Evolutionary conservation across 768 basidiomycete genomes (phyloP).

Genomic region (Coprinellus micaceus): DNA sequence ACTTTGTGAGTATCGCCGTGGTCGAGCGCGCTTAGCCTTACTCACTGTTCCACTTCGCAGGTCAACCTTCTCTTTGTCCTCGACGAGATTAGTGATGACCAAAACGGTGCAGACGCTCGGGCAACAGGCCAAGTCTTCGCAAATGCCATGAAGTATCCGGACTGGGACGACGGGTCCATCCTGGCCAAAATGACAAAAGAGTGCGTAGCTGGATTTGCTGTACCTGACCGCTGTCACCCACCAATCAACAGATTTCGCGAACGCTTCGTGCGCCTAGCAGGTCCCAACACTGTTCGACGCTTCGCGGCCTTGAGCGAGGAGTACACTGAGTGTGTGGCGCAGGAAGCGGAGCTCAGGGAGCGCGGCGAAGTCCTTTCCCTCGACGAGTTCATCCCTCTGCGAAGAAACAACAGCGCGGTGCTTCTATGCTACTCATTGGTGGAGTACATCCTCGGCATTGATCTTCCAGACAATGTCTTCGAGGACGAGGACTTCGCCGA

Average conservation of each 20-base stretch:
- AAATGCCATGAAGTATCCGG: slow-evolving; percentile 47
- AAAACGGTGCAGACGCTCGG: slow-evolving; percentile 51
- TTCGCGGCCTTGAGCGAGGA: slow-evolving; percentile 51
- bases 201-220: slow-evolving; percentile 32
- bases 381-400: slow-evolving; percentile 50
- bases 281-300: slow-evolving; percentile 44
- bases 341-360: slow-evolving; percentile 61
- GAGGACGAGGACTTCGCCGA: slow-evolving; percentile 51
- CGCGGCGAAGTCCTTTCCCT: slow-evolving; percentile 50
- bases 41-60: slow-evolving; percentile 19
- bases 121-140: slow-evolving; percentile 50
- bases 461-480: slow-evolving; percentile 61
- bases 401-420: slow-evolving; percentile 68
- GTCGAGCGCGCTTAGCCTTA: slow-evolving; percentile 1
- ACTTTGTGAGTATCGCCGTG: slow-evolving; percentile 41
- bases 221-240: slow-evolving; percentile 3
- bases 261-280: slow-evolving; percentile 42
- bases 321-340: slow-evolving; percentile 57
- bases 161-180: slow-evolving; percentile 53
- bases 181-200: slow-evolving; percentile 60
- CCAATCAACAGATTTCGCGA: slow-evolving; percentile 43
- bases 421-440: slow-evolving; percentile 60
- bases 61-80: slow-evolving; percentile 63
- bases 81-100: slow-evolving; percentile 69
- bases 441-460: slow-evolving; percentile 57